Conservation (phyloP, 371 early-diverging fungal species). For the Zychaea mexicana region DNA sequence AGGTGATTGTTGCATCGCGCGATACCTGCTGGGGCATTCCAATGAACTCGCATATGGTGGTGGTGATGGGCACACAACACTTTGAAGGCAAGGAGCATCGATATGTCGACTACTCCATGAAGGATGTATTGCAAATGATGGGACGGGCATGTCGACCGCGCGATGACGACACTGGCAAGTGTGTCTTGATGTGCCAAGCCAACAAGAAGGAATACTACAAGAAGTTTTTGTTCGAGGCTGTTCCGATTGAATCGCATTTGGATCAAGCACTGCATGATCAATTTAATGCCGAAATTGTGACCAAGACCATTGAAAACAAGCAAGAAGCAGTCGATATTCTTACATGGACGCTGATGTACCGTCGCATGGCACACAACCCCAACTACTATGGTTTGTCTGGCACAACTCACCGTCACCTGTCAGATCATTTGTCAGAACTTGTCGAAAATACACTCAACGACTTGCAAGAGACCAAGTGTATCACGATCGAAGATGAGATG, state of each 20-base stretch:
- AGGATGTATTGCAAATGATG: slow-evolving; percentile 97
- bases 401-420: slow-evolving; percentile 83
- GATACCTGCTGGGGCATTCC: slow-evolving; percentile 92
- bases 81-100: slow-evolving; percentile 93
- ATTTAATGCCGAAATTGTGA: slow-evolving; percentile 95
- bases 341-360: slow-evolving; percentile 97
- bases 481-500: slow-evolving; percentile 82
- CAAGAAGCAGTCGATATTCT: slow-evolving; percentile 98
- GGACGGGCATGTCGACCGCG: slow-evolving; percentile 83
- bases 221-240: slow-evolving; percentile 92
- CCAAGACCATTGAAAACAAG: slow-evolving; percentile 92
- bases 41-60: slow-evolving; percentile 79
- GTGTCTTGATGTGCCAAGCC: slow-evolving; percentile 92
- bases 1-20: slow-evolving; percentile 87
- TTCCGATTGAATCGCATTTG: slow-evolving; percentile 94
- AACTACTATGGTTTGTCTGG: slow-evolving; percentile 95
- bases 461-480: slow-evolving; percentile 86
- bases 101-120: slow-evolving; percentile 92
- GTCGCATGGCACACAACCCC: slow-evolving; percentile 94
- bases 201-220: slow-evolving; percentile 96
- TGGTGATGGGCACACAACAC: slow-evolving; percentile 96
- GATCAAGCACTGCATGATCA: slow-evolving; percentile 91
- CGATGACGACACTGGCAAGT: slow-evolving; percentile 73
- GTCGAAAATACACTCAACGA: slow-evolving; percentile 91
- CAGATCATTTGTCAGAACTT: slow-evolving; percentile 92